Percentiles rank a stretch among this genome's conserved stretches.
These are phyloP conservation scores for Aspergillus tamarii DNA, from an alignment of 2,329 filamentous ascomycete genomes.

Conservation along the genomic window DNA sequence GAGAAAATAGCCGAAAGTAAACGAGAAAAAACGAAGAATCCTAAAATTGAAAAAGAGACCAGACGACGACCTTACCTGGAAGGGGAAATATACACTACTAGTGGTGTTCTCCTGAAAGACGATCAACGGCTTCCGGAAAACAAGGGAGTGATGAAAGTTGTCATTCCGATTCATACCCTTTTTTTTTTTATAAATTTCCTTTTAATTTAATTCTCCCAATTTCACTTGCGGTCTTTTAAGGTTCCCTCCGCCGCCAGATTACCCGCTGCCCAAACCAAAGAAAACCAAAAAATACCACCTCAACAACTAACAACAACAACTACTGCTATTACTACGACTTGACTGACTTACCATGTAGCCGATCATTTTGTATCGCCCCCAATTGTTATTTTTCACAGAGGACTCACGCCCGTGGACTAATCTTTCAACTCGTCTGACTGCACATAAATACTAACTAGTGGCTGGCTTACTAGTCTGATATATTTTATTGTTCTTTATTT, in stretches of 20 bases:
- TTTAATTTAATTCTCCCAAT: not conserved
- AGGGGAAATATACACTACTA: not conserved
- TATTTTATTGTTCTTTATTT: not conserved
- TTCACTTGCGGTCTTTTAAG: not conserved
- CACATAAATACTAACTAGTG: not conserved
- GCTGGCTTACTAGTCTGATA: not conserved
- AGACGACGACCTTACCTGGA: not conserved
- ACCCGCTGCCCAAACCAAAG: constrained; percentile 2
- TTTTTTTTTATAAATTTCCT: not conserved
- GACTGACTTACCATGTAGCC: not conserved
- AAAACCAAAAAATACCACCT: constrained; percentile 1
- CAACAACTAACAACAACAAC: not conserved
- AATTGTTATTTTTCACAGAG: not conserved
- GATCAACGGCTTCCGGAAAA: not conserved
- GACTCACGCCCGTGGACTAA: not conserved
- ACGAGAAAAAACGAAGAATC: not conserved
- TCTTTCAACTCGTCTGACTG: not conserved
- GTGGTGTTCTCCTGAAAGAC: not conserved
- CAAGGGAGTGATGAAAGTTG: not conserved
- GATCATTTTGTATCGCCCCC: not conserved
- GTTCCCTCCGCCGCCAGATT: not conserved
- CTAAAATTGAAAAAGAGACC: not conserved
- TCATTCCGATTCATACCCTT: not conserved
- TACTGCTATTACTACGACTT: too few species aligned
- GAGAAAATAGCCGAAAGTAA: not conserved